Evolutionary conservation across 208 protist species (phyloP).

Genomic region (Endotrypanum monterogeii): DNA sequence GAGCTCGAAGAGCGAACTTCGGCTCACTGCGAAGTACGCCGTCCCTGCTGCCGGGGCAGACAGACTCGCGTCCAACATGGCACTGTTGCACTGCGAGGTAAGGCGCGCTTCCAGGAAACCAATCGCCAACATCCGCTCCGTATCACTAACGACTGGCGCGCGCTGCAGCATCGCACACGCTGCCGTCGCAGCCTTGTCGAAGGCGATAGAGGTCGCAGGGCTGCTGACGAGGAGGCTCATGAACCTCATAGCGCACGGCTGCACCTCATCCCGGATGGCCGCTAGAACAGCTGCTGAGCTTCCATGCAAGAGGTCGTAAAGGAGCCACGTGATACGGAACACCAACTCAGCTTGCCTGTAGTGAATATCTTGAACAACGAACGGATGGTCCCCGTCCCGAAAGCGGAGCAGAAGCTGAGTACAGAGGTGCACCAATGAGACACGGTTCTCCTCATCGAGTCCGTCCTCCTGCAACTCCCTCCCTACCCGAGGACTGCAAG

Average conservation of each 20-base stretch:
- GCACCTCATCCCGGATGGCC: conserved; percentile 26
- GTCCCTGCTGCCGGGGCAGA: conserved; percentile 11
- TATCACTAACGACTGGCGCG: conserved; percentile 35
- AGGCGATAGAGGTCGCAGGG: conserved; percentile 37
- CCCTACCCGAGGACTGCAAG: neutral
- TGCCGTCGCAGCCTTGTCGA: conserved; percentile 46
- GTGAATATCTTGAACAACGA: conserved; percentile 32
- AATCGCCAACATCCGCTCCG: conserved; percentile 60
- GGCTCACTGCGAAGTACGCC: conserved; percentile 26
- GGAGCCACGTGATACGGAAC: conserved; percentile 49
- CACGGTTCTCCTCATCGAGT: conserved; percentile 26
- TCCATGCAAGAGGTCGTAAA: conserved; percentile 50
- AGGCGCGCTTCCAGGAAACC: conserved; percentile 66
- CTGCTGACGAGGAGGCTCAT: conserved; percentile 52
- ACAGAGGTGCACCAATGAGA: conserved; percentile 29
- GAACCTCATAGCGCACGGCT: conserved; percentile 32
- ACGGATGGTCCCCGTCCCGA: conserved; percentile 39
- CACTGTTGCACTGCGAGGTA: conserved; percentile 8
- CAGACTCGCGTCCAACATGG: neutral
- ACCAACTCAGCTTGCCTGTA: conserved; percentile 62
- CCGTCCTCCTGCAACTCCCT: conserved; percentile 4
- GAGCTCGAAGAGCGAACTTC: conserved; percentile 45
- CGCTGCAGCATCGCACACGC: conserved; percentile 56
- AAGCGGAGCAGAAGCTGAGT: conserved; percentile 33
- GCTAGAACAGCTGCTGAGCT: conserved; percentile 36